phyloP scores from a whole-genome alignment of 345 rosid species.

The Eucalyptus shirleyi region DNA sequence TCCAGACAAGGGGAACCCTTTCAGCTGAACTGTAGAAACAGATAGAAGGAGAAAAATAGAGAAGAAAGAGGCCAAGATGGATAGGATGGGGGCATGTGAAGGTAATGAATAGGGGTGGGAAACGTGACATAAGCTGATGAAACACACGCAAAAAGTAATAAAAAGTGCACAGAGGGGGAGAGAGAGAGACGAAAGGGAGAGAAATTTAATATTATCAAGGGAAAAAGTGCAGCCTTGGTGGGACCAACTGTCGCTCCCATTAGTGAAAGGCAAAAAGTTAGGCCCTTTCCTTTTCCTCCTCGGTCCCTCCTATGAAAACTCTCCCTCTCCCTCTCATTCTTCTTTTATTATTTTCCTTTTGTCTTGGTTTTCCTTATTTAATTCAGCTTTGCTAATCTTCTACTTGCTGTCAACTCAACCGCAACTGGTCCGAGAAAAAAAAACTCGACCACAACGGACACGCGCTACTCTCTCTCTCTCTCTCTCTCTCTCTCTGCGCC shows the following conservation, averaged over 20 bases:
- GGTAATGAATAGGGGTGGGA: background rate
- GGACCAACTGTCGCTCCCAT: constrained; percentile 38
- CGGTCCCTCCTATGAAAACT: background rate
- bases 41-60: background rate
- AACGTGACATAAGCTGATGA: background rate
- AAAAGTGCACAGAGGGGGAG: background rate
- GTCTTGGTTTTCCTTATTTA: background rate
- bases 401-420: background rate
- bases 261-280: constrained; percentile 12
- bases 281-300: background rate
- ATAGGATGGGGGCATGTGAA: background rate
- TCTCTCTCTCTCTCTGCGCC: background rate
- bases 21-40: background rate
- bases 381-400: background rate
- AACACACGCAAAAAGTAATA: background rate
- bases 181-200: background rate
- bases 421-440: background rate
- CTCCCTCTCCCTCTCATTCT: background rate
- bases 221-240: constrained; percentile 4
- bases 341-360: background rate
- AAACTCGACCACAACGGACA: background rate
- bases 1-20: background rate
- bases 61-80: background rate
- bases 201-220: background rate
- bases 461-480: background rate